phyloP scores from a whole-genome alignment of 176 grass and related monocot genomes.

The Bothriochloa decipiens region DNA sequence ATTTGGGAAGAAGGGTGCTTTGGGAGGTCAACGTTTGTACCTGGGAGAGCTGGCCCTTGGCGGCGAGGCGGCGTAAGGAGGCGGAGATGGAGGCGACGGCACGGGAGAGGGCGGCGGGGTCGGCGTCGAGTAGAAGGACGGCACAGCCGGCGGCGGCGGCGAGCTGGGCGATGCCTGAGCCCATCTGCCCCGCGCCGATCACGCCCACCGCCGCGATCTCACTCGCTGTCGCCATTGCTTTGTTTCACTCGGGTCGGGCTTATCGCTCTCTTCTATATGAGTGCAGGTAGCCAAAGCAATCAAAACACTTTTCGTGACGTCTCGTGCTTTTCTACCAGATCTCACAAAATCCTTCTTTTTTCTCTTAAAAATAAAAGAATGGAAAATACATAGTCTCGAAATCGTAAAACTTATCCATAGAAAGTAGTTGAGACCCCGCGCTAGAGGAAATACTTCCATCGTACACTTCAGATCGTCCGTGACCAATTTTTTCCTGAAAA shows the following conservation, averaged over 20 bases:
- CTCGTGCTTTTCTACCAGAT: too few relatives aligned
- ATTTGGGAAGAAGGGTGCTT: not conserved
- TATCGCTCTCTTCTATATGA: slow-evolving; percentile 20
- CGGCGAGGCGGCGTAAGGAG: slow-evolving; percentile 66
- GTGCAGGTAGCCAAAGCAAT: too few relatives aligned
- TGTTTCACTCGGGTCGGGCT: not conserved
- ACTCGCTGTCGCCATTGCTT: slow-evolving; percentile 36
- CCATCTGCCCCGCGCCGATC: slow-evolving; percentile 93
- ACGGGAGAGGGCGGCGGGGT: slow-evolving; percentile 62
- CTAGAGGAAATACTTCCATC: too few relatives aligned
- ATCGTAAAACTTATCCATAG: too few relatives aligned
- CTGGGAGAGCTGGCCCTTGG: slow-evolving; percentile 79
- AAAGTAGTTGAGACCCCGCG: too few relatives aligned
- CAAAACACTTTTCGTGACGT: too few relatives aligned
- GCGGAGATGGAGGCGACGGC: slow-evolving; percentile 62
- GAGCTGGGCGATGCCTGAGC: slow-evolving; percentile 91
- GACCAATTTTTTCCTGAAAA: too few relatives aligned
- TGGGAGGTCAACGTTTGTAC: slow-evolving; percentile 23
- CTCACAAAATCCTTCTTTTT: too few relatives aligned
- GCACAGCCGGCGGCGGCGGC: slow-evolving; percentile 63
- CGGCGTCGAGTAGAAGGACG: slow-evolving; percentile 73
- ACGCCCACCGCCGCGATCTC: slow-evolving; percentile 59
- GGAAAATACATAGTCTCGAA: too few relatives aligned
- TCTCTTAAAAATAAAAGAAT: too few relatives aligned
- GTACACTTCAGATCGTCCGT: too few relatives aligned